A percentile compares a stretch with the other conserved stretches of the same genome.
phyloP scores from a whole-genome alignment of 2,329 filamentous ascomycete species.

The Falciphora oryzae region DNA sequence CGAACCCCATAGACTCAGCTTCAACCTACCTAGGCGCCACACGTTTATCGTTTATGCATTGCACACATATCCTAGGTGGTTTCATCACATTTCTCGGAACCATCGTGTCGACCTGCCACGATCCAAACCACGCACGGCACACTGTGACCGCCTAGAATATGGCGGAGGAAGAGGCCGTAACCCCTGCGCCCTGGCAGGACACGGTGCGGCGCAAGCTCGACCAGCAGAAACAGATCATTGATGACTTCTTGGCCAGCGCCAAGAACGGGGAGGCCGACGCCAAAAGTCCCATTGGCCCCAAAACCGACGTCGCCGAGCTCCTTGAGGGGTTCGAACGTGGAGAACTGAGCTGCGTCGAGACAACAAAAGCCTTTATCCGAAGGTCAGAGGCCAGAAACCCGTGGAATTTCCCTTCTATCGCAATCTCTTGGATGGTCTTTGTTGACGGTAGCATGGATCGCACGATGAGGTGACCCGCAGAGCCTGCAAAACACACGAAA shows the following conservation, averaged over 20 bases:
- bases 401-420: not conserved
- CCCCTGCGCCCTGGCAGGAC: not conserved
- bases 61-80: too few relatives aligned
- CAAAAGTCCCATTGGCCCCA: not conserved
- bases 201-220: not conserved
- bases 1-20: too few relatives aligned
- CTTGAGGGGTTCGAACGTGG: not conserved
- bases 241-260: not conserved
- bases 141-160: not conserved
- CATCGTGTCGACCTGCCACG: not conserved
- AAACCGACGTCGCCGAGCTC: not conserved
- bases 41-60: too few relatives aligned
- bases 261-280: not conserved
- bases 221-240: not conserved
- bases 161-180: not conserved
- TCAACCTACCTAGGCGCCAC: too few relatives aligned
- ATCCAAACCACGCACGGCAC: not conserved
- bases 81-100: too few relatives aligned
- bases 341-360: not conserved
- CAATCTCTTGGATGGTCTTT: not conserved
- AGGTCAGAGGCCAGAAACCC: not conserved
- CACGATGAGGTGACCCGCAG: slow-evolving; percentile 12
- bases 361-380: not conserved
- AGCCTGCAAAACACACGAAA: slow-evolving; percentile 24
- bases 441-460: not conserved